Conservation (phyloP, 75 land plant genomes). For the Pinus taeda region DNA sequence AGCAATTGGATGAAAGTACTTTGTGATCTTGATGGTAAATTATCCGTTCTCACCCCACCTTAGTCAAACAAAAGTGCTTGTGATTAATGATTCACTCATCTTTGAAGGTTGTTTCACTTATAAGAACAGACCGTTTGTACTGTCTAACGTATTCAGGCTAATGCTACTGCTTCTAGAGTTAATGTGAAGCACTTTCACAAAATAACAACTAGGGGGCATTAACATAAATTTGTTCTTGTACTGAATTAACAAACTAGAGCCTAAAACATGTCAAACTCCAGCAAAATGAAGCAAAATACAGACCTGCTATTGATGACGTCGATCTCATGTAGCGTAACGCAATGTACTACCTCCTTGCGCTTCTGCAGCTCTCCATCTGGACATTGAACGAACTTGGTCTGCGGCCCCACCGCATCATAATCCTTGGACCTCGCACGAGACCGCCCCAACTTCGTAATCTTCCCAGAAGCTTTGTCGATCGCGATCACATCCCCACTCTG, state of each 20-base stretch:
- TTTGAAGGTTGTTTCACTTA: too few relatives aligned
- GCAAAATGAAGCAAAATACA: neutral
- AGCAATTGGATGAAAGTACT: too few relatives aligned
- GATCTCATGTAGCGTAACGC: conserved; percentile 92
- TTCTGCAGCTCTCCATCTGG: conserved; percentile 99
- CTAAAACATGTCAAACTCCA: neutral
- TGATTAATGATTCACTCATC: too few relatives aligned
- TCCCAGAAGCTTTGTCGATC: conserved; percentile 91
- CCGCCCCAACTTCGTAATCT: conserved; percentile 84
- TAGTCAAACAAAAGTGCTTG: too few relatives aligned
- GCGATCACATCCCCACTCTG: conserved; percentile 97
- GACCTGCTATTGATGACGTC: conserved; percentile 99
- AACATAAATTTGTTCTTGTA: too few relatives aligned
- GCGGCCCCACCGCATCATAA: conserved; percentile 89
- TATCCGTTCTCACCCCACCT: too few relatives aligned
- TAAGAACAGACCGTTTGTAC: too few relatives aligned
- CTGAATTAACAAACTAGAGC: neutral
- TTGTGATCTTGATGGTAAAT: too few relatives aligned
- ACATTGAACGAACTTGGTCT: conserved; percentile 89
- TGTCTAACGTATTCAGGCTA: too few relatives aligned
- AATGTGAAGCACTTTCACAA: too few relatives aligned
- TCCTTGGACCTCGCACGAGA: conserved; percentile 83
- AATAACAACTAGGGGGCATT: too few relatives aligned
- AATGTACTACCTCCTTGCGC: conserved; percentile 95
- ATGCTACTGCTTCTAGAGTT: too few relatives aligned